Conservation (phyloP, 2,329 filamentous ascomycete genomes). For the Trichoderma simmonsii region DNA sequence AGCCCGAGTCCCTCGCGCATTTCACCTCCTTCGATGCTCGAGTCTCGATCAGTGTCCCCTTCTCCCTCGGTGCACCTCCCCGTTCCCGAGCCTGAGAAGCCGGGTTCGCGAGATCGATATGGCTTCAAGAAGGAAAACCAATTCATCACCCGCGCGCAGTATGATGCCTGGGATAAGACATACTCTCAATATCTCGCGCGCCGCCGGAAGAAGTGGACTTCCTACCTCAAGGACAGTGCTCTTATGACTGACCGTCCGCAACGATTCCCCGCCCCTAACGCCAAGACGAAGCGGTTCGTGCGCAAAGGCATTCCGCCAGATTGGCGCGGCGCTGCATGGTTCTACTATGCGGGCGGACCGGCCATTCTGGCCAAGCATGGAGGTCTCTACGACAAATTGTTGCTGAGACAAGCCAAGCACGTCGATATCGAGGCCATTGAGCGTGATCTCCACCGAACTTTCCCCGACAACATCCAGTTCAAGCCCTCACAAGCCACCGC, state of each 20-base stretch:
- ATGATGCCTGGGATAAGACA: conserved; percentile 73
- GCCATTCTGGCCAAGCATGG: conserved; percentile 71
- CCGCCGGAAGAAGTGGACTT: conserved; percentile 77
- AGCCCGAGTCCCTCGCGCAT: conserved; percentile 10
- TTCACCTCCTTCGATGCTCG: conserved; percentile 12
- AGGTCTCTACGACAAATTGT: conserved; percentile 70
- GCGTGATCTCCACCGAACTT: conserved; percentile 87
- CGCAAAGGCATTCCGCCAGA: conserved; percentile 92
- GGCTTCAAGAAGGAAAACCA: conserved; percentile 88
- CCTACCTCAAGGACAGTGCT: conserved; percentile 71
- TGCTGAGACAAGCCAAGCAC: conserved; percentile 61
- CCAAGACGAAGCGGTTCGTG: conserved; percentile 85
- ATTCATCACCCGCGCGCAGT: conserved; percentile 69
- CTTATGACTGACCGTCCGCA: conserved; percentile 69
- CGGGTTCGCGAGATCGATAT: conserved; percentile 69
- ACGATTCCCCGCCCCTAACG: conserved; percentile 74
- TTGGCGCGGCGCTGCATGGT: conserved; percentile 95
- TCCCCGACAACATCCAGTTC: conserved; percentile 90
- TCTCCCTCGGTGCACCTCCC: conserved; percentile 21
- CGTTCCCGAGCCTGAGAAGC: conserved; percentile 44
- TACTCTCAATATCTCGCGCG: conserved; percentile 75
- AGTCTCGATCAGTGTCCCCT: conserved; percentile 18
- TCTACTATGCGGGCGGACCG: conserved; percentile 89
- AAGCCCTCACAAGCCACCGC: conserved; percentile 53
- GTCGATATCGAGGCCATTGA: conserved; percentile 88